Base-by-base conservation (phyloP, 2,329 filamentous ascomycete species). In the Penicillium olsonii region DNA sequence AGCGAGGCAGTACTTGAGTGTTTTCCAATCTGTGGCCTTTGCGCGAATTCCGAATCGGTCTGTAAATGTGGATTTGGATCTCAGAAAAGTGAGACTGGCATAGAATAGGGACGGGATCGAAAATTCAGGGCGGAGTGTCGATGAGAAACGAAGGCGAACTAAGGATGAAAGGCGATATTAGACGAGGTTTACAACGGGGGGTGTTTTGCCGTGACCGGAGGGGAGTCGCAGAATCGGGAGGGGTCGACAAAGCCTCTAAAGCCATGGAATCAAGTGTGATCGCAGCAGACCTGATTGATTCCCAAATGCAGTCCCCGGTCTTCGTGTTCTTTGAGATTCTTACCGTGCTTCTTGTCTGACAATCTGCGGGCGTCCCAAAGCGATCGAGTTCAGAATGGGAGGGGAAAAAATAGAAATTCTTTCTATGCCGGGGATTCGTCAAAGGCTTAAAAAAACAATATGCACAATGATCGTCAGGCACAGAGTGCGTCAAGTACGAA, bases 401-500 rank as follows among this genome's bases (percentile, higher is more conserved):
- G 17, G 19, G 43, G 31, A 43, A 37, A 31, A 22, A 22, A 26
- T 29, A 49, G 38, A 24, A 19, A 24, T 42, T 37, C 18, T 45
- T 52, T 55, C 45, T 48, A 45, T 40, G 31, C 37, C 37, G 20
- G 20, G 15, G 33, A 39, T 24, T 52, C 33, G 41, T 57, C 52
- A 39, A 50, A 38, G 43, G 55, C 56, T 55, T 50, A 38, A 53
- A 54, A 53, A 54, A 51, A 41, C 45, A 48, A 42, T 42, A 59
- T 49, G 49, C 52, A 51, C 39, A 44, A 43, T 26, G 39, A 48
- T 42, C 12, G 45, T 48, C 39, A 19, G 42, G 56, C 41, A 51
- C 48, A 53, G 58, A 48, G 48, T 53, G 57, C 45, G 52, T 57
- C 45, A 55, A 62, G 50, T 47, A 54, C 50, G 50, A 42, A 52